A percentile compares a stretch with the other conserved stretches of the same genome.
These are phyloP conservation scores for Eucalyptus curtisii DNA, from an alignment of 345 rosid genomes.

Conservation along the genomic window DNA sequence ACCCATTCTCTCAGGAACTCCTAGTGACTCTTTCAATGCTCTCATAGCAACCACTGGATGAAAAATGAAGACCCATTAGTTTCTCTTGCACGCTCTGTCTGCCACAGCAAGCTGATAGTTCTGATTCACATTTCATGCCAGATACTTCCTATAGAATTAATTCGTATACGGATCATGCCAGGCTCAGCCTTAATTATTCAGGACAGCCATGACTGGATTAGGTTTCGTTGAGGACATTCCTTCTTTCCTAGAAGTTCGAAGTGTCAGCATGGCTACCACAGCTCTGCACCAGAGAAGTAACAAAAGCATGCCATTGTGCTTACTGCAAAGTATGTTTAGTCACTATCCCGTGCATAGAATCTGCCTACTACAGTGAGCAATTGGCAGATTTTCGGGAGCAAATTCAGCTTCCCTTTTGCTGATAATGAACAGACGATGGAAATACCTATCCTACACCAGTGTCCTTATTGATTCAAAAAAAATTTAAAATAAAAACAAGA, in stretches of 20 bases:
- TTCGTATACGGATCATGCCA: neutral
- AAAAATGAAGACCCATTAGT: neutral
- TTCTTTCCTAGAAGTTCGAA: neutral
- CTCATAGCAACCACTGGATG: conserved; percentile 72
- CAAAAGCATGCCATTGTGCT: neutral
- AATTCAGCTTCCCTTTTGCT: neutral
- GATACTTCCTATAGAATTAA: neutral
- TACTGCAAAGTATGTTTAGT: neutral
- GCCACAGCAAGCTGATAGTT: neutral
- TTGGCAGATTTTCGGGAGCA: neutral
- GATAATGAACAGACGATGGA: neutral
- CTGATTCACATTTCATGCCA: neutral
- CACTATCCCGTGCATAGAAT: neutral
- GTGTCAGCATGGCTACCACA: neutral
- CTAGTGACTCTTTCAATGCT: conserved; percentile 81
- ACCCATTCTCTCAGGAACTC: conserved; percentile 91
- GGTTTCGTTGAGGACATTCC: neutral
- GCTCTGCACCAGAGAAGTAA: neutral
- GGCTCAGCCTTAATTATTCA: neutral
- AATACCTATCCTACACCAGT: neutral
- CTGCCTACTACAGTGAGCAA: neutral
- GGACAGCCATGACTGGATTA: neutral
- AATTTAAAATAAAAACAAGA: neutral
- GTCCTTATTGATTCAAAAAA: neutral
- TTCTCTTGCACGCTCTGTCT: neutral